Base-by-base conservation (phyloP, 805 yeast species). In the Saccharomyces eubayanus region DNA sequence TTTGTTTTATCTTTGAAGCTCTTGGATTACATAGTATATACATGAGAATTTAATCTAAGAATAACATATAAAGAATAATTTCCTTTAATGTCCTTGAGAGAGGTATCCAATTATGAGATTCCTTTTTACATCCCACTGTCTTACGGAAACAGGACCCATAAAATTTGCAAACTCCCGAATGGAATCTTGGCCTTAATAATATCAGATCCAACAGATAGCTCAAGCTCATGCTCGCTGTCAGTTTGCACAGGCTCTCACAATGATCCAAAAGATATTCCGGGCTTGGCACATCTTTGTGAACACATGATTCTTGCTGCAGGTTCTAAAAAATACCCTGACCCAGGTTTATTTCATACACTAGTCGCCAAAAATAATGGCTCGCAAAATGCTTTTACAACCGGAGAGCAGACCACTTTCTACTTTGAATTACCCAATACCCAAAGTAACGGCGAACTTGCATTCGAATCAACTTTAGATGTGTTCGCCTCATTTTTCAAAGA, bases 261-360 rank as follows among this genome's bases (percentile, higher is more conserved):
- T 48, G 97, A 92, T 59, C 92, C 96, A 0, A 73, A 71, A 5
- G 77, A 76, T 4, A 60, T 85, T 1, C 82, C 82, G 0, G 99
- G 99, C 0, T 64, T 92, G 40, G 98, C 98, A 0, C 99, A 92
- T 72, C 77, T 89, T 54, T 85, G 95, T 61, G 97, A 89, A 63
- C 96, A 89, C 66, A 74, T 86, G 76, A 53, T 83, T 2, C 70
- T 80, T 31, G 63, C 71, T 11, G 74, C 76, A 53, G 87, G 85
- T 2, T 79, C 87, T 0, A 80, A 77, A 59, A 69, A 74, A 50
- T 83, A 66, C 57, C 84, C 87, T 0, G 64, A 70, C 20, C 74
- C 80, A 1, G 76, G 74, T 41, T 60, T 62, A 28, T 80, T 80
- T 56, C 77, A 77, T 49, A 75, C 76, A 29, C 52, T 67, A 5